Evolutionary conservation across 495 filamentous ascomycete genomes (phyloP), one percentile per base, ranked within the genome.

Genomic region (Chlorociboria aeruginascens): DNA sequence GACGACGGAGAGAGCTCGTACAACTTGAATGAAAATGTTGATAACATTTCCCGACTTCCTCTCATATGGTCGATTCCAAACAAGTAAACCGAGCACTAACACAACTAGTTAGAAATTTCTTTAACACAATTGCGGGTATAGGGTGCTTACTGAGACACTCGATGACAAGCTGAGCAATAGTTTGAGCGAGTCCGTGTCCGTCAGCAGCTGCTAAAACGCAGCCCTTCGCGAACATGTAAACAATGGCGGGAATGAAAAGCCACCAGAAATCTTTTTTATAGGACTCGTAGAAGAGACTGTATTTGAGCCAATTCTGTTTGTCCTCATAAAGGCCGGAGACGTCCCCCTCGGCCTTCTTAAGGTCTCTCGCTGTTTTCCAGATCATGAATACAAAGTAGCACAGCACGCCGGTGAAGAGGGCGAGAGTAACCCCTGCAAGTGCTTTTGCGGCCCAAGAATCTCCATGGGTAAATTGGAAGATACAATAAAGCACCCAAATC

Each of bases 191-290:
- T 11, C 92, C 92, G 59, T 94, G 80, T 8, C 89, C 92, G 54
- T 95, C 81, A 12, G 77, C 86, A 37, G 78, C 88, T 31, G 92
- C 92, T 52, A 98, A 81, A 41, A 93, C 79, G 37, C 78, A 83
- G 39, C 89, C 89, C 65, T 88, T 93, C 56, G 78, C 83, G 57
- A 97, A 90, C 72, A 90, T 86, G 70, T 97, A 98, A 45, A 92
- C 42, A 64, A 98, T 95, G 39, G 75, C 71, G 7, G 92, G 92
- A 10, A 98, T 74, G 62, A 98, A 98, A 8, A 96, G 61, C 89
- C 89, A 96, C 90, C 90, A 98, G 66, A 87, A 93, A 53, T 82
- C 79, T 58, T 81, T 83, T 64, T 89, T 87, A 66, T 92, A 96
- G 54, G 81, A 83, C 55, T 98, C 92, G 66, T 98, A 98, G 71